Conservation (phyloP, 768 basidiomycete genomes). For the Hypsizygus marmoreus region DNA sequence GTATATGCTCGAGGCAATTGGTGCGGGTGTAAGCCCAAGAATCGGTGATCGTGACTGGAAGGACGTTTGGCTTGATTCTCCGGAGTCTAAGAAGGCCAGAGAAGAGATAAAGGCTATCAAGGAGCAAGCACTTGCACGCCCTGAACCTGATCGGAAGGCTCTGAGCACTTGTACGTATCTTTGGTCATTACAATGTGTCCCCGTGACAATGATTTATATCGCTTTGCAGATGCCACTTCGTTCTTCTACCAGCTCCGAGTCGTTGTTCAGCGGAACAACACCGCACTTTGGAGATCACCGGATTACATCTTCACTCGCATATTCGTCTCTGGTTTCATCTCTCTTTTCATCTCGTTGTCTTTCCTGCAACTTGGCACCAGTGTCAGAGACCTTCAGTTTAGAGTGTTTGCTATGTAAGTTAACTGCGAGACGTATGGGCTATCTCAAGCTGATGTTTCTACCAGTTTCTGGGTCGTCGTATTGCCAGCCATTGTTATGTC, state of each 20-base stretch:
- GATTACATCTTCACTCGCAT: conserved; percentile 85
- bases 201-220: not conserved
- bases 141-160: conserved; percentile 38
- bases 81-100: conserved; percentile 48
- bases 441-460: not conserved
- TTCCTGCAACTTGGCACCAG: conserved; percentile 75
- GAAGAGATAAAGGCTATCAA: conserved; percentile 52
- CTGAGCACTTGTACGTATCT: conserved; percentile 49
- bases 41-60: conserved; percentile 85
- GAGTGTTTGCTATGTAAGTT: conserved; percentile 77
- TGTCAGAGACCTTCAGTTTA: conserved; percentile 71
- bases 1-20: conserved; percentile 85
- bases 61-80: conserved; percentile 78
- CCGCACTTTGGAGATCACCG: conserved; percentile 79
- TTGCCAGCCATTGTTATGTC: conserved; percentile 77
- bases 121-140: conserved; percentile 43
- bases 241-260: conserved; percentile 73
- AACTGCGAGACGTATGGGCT: too few species aligned
- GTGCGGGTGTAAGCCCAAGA: conserved; percentile 73
- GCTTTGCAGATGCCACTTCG: conserved; percentile 65
- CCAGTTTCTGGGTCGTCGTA: conserved; percentile 66
- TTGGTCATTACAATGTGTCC: not conserved
- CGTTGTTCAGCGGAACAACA: conserved; percentile 67
- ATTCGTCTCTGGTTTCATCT: conserved; percentile 72
- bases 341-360: conserved; percentile 73